Evolutionary conservation across 202 grass and related monocot genomes (phyloP).

Genomic region (Digitaria exilis): DNA sequence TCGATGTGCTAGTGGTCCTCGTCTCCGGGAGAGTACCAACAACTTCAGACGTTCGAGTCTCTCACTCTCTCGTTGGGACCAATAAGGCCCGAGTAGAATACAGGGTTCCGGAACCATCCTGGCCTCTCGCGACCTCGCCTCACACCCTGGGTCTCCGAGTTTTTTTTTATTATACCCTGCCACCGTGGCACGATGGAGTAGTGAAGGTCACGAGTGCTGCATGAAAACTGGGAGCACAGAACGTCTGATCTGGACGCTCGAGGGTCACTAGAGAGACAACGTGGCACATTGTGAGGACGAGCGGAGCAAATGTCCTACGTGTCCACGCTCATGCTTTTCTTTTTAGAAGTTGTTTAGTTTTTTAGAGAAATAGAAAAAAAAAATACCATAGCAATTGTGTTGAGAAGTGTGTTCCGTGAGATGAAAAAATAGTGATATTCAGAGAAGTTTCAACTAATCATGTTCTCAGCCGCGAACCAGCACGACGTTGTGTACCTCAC

Average conservation of each 20-base stretch:
- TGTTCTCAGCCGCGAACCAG: not conserved
- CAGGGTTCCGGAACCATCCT: constrained; percentile 35
- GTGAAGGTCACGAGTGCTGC: not conserved
- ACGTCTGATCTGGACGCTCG: not conserved
- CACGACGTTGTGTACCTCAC: not conserved
- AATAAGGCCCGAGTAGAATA: not conserved
- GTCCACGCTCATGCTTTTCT: not conserved
- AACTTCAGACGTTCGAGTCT: no score
- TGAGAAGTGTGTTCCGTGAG: no score
- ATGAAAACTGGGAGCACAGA: not conserved
- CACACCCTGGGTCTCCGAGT: not conserved
- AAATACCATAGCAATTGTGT: no score
- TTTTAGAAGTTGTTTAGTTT: no score
- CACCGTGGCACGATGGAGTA: constrained; percentile 11
- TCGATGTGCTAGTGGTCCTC: no score
- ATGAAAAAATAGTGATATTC: no score
- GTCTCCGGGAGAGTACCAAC: not conserved
- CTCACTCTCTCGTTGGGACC: not conserved
- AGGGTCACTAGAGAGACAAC: not conserved
- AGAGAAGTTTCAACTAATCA: no score
- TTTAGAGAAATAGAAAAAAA: no score
- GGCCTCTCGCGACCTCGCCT: not conserved
- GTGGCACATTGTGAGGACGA: not conserved
- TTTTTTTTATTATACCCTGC: not conserved
- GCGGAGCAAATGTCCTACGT: not conserved